Evolutionary conservation across 345 rosid species (phyloP).

Genomic region (Populus ilicifolia): DNA sequence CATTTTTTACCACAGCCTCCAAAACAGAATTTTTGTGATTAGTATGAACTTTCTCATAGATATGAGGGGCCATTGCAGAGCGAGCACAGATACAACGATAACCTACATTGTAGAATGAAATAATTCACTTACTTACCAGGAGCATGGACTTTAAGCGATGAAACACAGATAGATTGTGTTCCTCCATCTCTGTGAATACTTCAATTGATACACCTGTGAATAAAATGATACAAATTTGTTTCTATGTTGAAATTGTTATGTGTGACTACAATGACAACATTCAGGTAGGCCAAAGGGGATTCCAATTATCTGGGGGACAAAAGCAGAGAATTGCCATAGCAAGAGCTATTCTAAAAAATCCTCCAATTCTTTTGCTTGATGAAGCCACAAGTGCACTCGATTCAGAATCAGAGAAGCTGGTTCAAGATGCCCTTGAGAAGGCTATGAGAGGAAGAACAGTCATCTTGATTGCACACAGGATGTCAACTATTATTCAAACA

Average conservation of each 20-base stretch:
- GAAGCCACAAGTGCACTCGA: slow-evolving; percentile 78
- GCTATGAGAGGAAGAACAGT: slow-evolving; percentile 59
- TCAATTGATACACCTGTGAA: too few relatives aligned
- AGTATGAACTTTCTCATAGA: too few relatives aligned
- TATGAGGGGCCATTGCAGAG: too few relatives aligned
- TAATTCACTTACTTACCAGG: not conserved
- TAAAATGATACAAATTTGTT: too few relatives aligned
- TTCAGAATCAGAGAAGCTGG: slow-evolving; percentile 54
- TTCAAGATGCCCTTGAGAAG: slow-evolving; percentile 59
- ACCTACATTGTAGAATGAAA: not conserved
- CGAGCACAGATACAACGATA: not conserved
- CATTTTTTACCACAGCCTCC: too few relatives aligned
- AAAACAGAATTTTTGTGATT: too few relatives aligned
- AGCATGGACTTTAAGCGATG: not conserved
- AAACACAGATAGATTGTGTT: not conserved
- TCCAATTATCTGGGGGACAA: slow-evolving; percentile 69
- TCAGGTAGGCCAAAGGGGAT: slow-evolving; percentile 63
- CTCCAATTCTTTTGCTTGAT: slow-evolving; percentile 62
- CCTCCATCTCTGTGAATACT: too few relatives aligned
- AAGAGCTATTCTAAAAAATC: slow-evolving; percentile 58
- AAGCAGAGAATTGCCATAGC: slow-evolving; percentile 69
- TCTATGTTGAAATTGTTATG: not conserved
- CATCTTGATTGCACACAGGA: slow-evolving; percentile 55
- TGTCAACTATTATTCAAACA: slow-evolving; percentile 56
- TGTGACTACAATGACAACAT: not conserved